Percentiles rank a stretch among this genome's conserved stretches.
phyloP scores from a whole-genome alignment of 768 basidiomycete genomes.

The Boletus sensibilis region DNA sequence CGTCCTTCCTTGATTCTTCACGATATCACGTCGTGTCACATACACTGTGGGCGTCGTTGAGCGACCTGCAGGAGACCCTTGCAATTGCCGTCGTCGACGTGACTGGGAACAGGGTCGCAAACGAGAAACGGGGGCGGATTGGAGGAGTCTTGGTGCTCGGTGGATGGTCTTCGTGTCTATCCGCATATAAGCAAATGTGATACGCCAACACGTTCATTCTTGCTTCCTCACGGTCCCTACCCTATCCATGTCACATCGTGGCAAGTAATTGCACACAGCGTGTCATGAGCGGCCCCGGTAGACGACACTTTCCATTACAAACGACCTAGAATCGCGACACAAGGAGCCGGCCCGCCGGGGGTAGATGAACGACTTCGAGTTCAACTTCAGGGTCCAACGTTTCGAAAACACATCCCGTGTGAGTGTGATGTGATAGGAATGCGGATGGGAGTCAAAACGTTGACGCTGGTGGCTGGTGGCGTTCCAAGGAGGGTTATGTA shows the following conservation, averaged over 20 bases:
- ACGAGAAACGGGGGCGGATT: not conserved
- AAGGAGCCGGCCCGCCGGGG: no score
- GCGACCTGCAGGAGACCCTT: not conserved
- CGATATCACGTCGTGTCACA: not conserved
- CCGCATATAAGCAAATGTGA: not conserved
- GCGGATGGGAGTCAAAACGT: not conserved
- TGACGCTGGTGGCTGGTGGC: conserved; percentile 4
- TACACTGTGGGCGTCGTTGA: not conserved
- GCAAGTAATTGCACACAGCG: no score
- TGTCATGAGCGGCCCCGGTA: not conserved
- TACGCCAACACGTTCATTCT: not conserved
- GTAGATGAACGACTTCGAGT: no score
- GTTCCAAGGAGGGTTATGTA: not conserved
- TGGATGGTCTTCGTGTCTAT: not conserved
- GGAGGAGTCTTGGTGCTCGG: not conserved
- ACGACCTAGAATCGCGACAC: not conserved
- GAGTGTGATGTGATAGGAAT: conserved; percentile 7
- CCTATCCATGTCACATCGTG: not conserved
- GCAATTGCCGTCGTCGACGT: not conserved
- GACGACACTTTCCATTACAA: not conserved
- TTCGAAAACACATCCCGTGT: not conserved
- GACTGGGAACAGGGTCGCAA: not conserved
- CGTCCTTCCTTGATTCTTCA: not conserved
- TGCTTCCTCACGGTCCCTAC: not conserved
- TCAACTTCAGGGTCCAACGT: not conserved